A percentile compares a stretch with the other conserved stretches of the same genome.
Evolutionary conservation across 805 yeast genomes (phyloP).

Genomic region (Zygosaccharomyces rouxii): DNA sequence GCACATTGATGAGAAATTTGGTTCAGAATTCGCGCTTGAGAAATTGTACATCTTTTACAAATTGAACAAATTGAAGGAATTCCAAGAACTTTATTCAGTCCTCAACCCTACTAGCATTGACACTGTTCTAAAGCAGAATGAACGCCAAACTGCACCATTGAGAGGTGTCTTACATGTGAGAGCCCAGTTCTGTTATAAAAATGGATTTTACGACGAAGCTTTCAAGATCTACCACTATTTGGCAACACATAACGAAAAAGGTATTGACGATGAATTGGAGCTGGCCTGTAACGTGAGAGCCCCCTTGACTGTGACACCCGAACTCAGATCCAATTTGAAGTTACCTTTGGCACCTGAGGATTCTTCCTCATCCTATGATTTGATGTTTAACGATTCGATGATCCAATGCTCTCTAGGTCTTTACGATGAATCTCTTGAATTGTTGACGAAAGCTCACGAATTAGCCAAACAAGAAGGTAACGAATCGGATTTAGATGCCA

Average conservation of each 20-base stretch:
- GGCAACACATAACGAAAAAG: constrained; percentile 34
- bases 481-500: constrained; percentile 54
- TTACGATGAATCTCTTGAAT: constrained; percentile 37
- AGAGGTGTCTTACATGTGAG: constrained; percentile 46
- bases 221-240: constrained; percentile 48
- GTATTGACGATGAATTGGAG: constrained; percentile 43
- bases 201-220: constrained; percentile 49
- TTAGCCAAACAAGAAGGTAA: constrained; percentile 40
- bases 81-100: constrained; percentile 26
- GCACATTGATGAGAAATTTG: constrained; percentile 36
- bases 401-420: constrained; percentile 46
- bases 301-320: constrained; percentile 47
- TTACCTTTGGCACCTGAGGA: constrained; percentile 14
- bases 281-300: constrained; percentile 67
- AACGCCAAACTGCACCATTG: constrained; percentile 9
- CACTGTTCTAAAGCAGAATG: constrained; percentile 6
- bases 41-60: constrained; percentile 62
- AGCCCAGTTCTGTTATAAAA: constrained; percentile 50
- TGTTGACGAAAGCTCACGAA: constrained; percentile 44
- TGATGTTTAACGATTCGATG: constrained; percentile 60
- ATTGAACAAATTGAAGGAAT: constrained; percentile 36
- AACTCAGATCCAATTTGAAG: constrained; percentile 11
- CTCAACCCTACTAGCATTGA: constrained; percentile 14
- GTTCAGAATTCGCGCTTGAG: constrained; percentile 44
- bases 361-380: constrained; percentile 48